A percentile compares a stretch with the other conserved stretches of the same genome.
These are phyloP conservation scores for Cryptococcus sp. DNA, from an alignment of 1,284 basidiomycete genomes.

Conservation along the genomic window DNA sequence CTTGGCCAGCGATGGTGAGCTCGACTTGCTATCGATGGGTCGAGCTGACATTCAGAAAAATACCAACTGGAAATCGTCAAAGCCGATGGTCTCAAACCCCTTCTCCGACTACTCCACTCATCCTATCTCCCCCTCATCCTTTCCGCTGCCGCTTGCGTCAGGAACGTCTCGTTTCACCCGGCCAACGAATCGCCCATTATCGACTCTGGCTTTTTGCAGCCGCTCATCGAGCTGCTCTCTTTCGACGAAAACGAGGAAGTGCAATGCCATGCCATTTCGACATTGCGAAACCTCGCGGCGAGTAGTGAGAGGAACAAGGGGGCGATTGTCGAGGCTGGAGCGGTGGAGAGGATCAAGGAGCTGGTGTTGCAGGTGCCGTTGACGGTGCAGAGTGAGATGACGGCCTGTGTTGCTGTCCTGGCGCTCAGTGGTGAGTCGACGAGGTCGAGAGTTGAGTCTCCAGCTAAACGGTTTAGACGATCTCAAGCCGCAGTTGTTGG, in stretches of 20 bases:
- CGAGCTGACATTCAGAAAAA: constrained; percentile 62
- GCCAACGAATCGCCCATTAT: constrained; percentile 99
- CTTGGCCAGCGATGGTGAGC: constrained; percentile 87
- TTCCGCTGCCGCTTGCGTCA: constrained; percentile 95
- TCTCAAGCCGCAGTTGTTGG: constrained; percentile 86
- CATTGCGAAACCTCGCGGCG: constrained; percentile 91
- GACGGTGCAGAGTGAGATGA: constrained; percentile 99
- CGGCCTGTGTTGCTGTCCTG: constrained; percentile 92
- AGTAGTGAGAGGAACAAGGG: constrained; percentile 98
- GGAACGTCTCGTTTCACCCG: constrained; percentile 98
- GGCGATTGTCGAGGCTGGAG: constrained; percentile 96
- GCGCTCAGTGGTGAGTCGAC: constrained; percentile 70
- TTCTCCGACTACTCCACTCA: constrained; percentile 91
- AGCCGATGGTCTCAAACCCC: constrained; percentile 83
- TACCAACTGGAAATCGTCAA: constrained; percentile 99
- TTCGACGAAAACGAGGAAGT: constrained; percentile 99
- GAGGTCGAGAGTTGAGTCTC: too few relatives aligned
- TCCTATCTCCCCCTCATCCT: constrained; percentile 98
- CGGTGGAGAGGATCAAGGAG: constrained; percentile 97
- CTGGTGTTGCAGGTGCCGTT: constrained; percentile 91
- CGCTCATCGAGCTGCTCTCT: constrained; percentile 89
- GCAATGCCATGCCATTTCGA: constrained; percentile 99
- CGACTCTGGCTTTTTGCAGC: constrained; percentile 93
- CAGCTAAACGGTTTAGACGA: too few relatives aligned
- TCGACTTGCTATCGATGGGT: background rate